phyloP scores from a whole-genome alignment of 2,329 filamentous ascomycete species.

The Colletotrichum navitas region DNA sequence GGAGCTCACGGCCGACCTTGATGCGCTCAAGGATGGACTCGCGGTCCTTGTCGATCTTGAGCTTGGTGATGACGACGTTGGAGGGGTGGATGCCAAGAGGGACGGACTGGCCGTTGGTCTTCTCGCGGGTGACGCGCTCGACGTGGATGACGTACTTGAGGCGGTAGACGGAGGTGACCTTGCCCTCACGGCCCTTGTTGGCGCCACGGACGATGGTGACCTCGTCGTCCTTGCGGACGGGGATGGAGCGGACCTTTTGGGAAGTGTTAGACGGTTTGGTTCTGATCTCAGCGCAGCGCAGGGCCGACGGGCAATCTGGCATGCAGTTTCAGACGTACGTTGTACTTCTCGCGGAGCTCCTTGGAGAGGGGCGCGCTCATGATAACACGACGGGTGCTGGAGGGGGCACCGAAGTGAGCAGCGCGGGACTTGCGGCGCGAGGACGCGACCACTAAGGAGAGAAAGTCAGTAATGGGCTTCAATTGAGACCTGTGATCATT shows the following conservation, averaged over 20 bases:
- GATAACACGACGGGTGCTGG: constrained; percentile 92
- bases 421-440: constrained; percentile 99
- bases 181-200: constrained; percentile 99
- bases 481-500: background rate
- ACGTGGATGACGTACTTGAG: constrained; percentile 98
- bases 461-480: constrained; percentile 43
- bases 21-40: constrained; percentile 90
- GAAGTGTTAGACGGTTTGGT: background rate
- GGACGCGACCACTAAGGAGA: constrained; percentile 71
- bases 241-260: constrained; percentile 89
- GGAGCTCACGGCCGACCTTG: constrained; percentile 82
- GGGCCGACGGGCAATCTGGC: background rate
- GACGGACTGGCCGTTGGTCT: constrained; percentile 96
- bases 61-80: constrained; percentile 98
- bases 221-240: constrained; percentile 97
- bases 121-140: constrained; percentile 96
- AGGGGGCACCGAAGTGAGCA: constrained; percentile 96
- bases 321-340: constrained; percentile 70
- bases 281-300: background rate
- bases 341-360: constrained; percentile 99
- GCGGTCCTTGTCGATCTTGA: constrained; percentile 97
- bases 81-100: constrained; percentile 94
- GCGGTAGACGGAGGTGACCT: constrained; percentile 97
- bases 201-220: constrained; percentile 91
- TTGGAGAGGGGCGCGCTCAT: constrained; percentile 97